Conservation (phyloP, 257 asterid species). For the Petunia axillaris region DNA sequence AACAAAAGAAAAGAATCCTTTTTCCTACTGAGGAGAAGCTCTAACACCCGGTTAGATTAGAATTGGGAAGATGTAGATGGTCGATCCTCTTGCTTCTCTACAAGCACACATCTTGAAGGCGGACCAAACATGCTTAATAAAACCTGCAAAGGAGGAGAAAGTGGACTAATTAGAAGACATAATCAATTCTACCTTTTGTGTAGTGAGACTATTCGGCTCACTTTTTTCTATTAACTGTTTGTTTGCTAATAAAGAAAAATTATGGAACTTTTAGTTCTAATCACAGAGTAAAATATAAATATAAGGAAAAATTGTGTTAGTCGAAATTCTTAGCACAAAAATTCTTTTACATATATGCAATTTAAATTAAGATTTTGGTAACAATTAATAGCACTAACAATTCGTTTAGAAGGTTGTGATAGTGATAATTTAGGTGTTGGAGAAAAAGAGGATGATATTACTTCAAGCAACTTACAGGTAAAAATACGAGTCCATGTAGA, state of each 20-base stretch:
- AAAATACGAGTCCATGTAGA: slow-evolving; percentile 81
- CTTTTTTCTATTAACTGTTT: not conserved
- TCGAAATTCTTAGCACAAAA: not conserved
- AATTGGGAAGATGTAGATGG: slow-evolving; percentile 88
- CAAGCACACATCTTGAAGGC: slow-evolving; percentile 88
- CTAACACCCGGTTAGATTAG: slow-evolving; percentile 35
- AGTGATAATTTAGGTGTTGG: not conserved
- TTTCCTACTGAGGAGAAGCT: slow-evolving; percentile 21
- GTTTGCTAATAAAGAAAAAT: not conserved
- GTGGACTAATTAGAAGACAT: not conserved
- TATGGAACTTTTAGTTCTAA: not conserved
- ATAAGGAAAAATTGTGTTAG: not conserved
- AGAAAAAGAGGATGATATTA: not conserved
- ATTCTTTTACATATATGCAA: not conserved
- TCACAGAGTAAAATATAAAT: not conserved
- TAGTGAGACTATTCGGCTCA: not conserved
- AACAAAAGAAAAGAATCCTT: not conserved
- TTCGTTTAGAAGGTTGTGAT: slow-evolving; percentile 12
- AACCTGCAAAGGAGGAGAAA: slow-evolving; percentile 54
- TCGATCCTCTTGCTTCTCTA: slow-evolving; percentile 93
- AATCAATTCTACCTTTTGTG: not conserved
- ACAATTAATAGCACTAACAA: not conserved
- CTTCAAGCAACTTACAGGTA: slow-evolving; percentile 67
- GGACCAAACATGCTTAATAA: slow-evolving; percentile 94
- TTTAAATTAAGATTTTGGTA: not conserved